Base-by-base conservation (phyloP, 805 yeast species). In the Kluyveromyces aestuarii region DNA sequence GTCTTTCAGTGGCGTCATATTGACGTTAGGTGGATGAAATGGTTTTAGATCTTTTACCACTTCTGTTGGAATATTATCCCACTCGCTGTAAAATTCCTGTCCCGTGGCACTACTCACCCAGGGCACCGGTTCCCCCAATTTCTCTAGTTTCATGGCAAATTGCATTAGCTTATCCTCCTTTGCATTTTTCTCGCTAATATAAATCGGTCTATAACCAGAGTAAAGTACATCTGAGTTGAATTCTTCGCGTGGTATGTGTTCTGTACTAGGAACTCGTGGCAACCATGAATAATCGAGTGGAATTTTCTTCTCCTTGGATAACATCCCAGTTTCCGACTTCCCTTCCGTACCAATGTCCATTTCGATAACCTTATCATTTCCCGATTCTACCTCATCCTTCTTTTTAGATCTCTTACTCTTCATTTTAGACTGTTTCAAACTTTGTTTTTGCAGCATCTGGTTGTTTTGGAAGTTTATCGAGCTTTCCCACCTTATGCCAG, bases 61-160 rank as follows among this genome's bases (percentile, higher is more conserved):
- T 8, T 64, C 64, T 46, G 60, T 55, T 33, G 71, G 71, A 14
- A 64, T 46, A 30, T 55, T 53, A 37, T 64, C 67, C 68, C 68
- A 65, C 45, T 64, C 69, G 8, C 56, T 55, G 46, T 61, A 68
- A n/a, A 52, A 54, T 48, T 68, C 70, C 11, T 62, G 45, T 0
- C 72, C 71, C 1, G 70, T 59, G 1, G 71, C 70, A 11, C 71
- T 66, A 46, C 60, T 58, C 18, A 58, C 55, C 72, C 72, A 68
- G 8, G 64, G 60, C 1, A 66, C 58, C 45, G 54, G 63, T 50
- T 55, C 63, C 45, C 52, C 55, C 17, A 48, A 53, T 37, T 58
- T 60, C 43, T 61, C 63, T 48, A 56, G 39, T 48, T 56, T 52
- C 71, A 69, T 53, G 39, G 63, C 57, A 58, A 59, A 48, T 48